Evolutionary conservation across 805 yeast genomes (phyloP).

Genomic region (Blastobotrys muscicola): DNA sequence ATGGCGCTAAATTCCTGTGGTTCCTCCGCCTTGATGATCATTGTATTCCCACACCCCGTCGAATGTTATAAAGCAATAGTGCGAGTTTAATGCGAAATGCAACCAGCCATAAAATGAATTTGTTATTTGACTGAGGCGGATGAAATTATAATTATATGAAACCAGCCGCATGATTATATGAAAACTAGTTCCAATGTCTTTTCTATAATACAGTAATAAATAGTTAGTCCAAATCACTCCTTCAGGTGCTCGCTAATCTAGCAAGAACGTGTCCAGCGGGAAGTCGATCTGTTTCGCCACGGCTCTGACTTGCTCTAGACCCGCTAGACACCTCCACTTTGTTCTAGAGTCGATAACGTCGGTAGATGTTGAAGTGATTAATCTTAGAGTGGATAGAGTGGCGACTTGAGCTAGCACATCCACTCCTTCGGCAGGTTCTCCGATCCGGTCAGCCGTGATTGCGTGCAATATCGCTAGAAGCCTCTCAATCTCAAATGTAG

Average conservation of each 20-base stretch:
- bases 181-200: no score
- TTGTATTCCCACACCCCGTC: no score
- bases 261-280: slow-evolving; percentile 53
- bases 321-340: slow-evolving; percentile 70
- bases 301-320: slow-evolving; percentile 53
- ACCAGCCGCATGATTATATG: no score
- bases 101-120: no score
- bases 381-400: slow-evolving; percentile 46
- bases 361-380: slow-evolving; percentile 34
- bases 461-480: slow-evolving; percentile 71
- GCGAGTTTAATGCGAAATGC: no score
- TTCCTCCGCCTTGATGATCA: no score
- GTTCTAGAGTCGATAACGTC: slow-evolving; percentile 59
- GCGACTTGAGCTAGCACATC: slow-evolving; percentile 43
- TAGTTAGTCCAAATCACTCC: no score
- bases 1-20: no score
- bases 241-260: slow-evolving; percentile 24
- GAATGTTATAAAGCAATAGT: no score
- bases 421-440: slow-evolving; percentile 25
- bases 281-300: slow-evolving; percentile 58
- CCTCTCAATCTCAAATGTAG: slow-evolving; percentile 68
- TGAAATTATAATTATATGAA: no score
- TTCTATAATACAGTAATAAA: no score
- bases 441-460: slow-evolving; percentile 29
- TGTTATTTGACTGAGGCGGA: no score